Conservation (phyloP, 2,329 filamentous ascomycete genomes). For the Phoma sp. region DNA sequence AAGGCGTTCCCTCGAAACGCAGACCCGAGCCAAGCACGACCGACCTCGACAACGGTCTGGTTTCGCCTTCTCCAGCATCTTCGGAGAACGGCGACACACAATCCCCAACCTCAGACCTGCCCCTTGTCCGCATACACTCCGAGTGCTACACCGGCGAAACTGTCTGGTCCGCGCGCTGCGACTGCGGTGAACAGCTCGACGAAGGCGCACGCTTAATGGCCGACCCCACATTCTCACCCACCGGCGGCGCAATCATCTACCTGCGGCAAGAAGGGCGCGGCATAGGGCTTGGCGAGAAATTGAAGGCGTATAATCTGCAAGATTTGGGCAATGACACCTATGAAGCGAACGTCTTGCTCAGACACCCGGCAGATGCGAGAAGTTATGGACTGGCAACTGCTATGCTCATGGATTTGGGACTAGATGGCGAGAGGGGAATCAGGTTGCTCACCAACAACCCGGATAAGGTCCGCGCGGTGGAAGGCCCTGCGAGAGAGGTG, state of each 20-base stretch:
- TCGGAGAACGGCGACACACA: constrained; percentile 39
- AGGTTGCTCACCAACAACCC: constrained; percentile 94
- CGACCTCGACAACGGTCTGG: constrained; percentile 18
- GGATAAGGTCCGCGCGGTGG: constrained; percentile 92
- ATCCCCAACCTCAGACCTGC: constrained; percentile 54
- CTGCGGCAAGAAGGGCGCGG: constrained; percentile 94
- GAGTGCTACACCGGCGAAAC: constrained; percentile 99
- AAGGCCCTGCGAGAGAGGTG: constrained; percentile 87
- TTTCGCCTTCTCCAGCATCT: constrained; percentile 29
- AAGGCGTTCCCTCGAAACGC: constrained; percentile 33
- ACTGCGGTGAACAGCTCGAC: constrained; percentile 97
- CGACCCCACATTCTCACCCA: constrained; percentile 62
- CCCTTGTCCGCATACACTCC: constrained; percentile 92
- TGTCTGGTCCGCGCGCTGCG: constrained; percentile 95
- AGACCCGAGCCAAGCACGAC: constrained; percentile 12
- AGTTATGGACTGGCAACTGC: constrained; percentile 97
- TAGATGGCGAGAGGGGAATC: constrained; percentile 72
- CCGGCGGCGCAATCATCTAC: constrained; percentile 92
- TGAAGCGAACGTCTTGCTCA: constrained; percentile 87
- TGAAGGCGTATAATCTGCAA: constrained; percentile 98
- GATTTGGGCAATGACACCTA: constrained; percentile 98
- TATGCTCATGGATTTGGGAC: constrained; percentile 85
- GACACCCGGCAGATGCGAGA: constrained; percentile 92
- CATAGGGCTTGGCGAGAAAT: constrained; percentile 91
- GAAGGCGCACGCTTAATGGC: constrained; percentile 95